These are phyloP conservation scores for Lolium rigidum DNA, from an alignment of 176 grass and related monocot species.

Conservation along the genomic window DNA sequence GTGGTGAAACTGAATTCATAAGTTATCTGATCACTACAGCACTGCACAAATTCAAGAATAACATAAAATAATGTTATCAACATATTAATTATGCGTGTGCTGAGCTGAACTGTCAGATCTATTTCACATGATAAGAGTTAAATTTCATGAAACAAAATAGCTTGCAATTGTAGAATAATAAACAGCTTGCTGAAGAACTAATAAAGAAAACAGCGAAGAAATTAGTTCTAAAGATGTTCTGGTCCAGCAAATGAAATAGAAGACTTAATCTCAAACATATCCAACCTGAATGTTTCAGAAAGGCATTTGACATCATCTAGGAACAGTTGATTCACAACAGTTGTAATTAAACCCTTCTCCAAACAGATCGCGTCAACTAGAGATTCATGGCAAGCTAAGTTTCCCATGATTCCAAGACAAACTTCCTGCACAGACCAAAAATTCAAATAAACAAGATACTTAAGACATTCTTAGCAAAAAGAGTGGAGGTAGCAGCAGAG, in stretches of 20 bases:
- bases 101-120: slow-evolving; percentile 28
- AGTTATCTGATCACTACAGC: background rate
- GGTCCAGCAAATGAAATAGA: slow-evolving; percentile 21
- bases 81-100: background rate
- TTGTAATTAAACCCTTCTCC: slow-evolving; percentile 70
- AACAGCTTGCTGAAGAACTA: background rate
- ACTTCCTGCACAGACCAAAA: slow-evolving; percentile 72
- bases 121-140: slow-evolving; percentile 29
- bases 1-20: slow-evolving; percentile 4
- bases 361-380: slow-evolving; percentile 63
- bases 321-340: slow-evolving; percentile 75
- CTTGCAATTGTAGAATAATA: slow-evolving; percentile 8
- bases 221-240: background rate
- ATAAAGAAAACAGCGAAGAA: slow-evolving; percentile 1
- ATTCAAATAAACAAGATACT: slow-evolving; percentile 30
- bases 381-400: slow-evolving; percentile 86
- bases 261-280: slow-evolving; percentile 17
- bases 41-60: slow-evolving; percentile 19
- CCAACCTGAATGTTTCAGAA: slow-evolving; percentile 87
- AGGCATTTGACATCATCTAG: slow-evolving; percentile 76
- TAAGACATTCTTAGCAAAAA: slow-evolving; percentile 18
- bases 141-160: slow-evolving; percentile 12
- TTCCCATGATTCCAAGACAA: slow-evolving; percentile 94
- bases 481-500: slow-evolving; percentile 10
- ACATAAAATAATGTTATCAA: slow-evolving; percentile 26